phyloP scores from a whole-genome alignment of 176 grass and related monocot genomes.

The Zea luxurians region DNA sequence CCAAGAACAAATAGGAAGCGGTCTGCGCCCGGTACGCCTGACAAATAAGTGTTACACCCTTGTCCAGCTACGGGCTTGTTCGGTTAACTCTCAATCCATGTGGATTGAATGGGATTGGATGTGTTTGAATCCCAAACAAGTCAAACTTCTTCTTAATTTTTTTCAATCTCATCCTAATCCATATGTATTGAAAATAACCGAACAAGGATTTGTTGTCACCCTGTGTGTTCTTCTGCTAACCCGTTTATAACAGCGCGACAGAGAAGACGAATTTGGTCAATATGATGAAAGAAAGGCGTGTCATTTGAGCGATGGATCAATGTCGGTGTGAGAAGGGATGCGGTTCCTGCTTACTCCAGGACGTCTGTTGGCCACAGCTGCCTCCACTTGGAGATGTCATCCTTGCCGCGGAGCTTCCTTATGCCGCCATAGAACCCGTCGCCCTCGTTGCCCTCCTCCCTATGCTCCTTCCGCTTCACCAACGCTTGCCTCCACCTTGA shows the following conservation, averaged over 20 bases:
- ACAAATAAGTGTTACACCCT: constrained; percentile 31
- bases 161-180: no score
- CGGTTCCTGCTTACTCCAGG: constrained; percentile 48
- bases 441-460: constrained; percentile 79
- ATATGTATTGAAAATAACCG: no score
- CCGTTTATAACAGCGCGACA: constrained; percentile 27
- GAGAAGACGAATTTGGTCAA: constrained; percentile 21
- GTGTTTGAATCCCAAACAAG: no score
- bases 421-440: constrained; percentile 94
- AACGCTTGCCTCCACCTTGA: constrained; percentile 82
- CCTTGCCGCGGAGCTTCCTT: constrained; percentile 66
- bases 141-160: no score
- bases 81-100: no score
- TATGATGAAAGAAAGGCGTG: constrained; percentile 8
- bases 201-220: constrained; percentile 30
- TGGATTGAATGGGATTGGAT: no score
- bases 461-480: constrained; percentile 67
- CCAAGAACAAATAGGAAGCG: constrained; percentile 21
- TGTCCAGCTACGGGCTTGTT: constrained; percentile 32
- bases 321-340: not conserved
- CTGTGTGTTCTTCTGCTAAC: constrained; percentile 21
- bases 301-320: constrained; percentile 34
- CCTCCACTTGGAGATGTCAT: constrained; percentile 79
- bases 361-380: constrained; percentile 83
- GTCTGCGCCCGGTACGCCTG: constrained; percentile 21